A percentile compares a stretch with the other conserved stretches of the same genome.
Evolutionary conservation across 2,329 filamentous ascomycete species (phyloP).

Genomic region (Daldinia sp.): DNA sequence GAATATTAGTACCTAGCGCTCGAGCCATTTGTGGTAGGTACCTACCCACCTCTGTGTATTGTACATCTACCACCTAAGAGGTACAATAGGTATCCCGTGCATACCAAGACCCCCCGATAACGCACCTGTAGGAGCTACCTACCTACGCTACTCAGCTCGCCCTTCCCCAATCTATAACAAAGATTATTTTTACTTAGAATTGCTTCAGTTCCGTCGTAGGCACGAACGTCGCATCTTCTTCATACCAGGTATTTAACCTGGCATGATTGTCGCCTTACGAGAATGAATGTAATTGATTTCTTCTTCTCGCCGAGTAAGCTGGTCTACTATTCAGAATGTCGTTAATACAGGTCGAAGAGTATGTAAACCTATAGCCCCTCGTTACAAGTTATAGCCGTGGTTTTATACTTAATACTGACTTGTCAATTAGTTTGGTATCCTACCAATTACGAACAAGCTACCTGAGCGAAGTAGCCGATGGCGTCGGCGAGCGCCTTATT

Average conservation of each 20-base stretch:
- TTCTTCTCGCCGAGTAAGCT: conserved; percentile 4
- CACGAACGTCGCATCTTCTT: not conserved
- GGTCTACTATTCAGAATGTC: conserved; percentile 38
- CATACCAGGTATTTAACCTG: conserved; percentile 7
- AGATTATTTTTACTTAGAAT: not conserved
- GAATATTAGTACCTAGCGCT: no score
- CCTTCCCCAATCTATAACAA: not conserved
- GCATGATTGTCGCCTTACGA: conserved; percentile 11
- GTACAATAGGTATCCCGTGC: not conserved
- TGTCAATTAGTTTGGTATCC: conserved; percentile 71
- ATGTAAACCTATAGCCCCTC: conserved; percentile 25
- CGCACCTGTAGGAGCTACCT: not conserved
- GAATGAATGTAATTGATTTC: conserved; percentile 17
- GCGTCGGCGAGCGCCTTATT: conserved; percentile 84
- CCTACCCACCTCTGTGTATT: no score
- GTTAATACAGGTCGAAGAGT: conserved; percentile 46
- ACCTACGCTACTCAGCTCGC: not conserved
- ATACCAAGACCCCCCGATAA: not conserved
- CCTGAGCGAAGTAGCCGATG: conserved; percentile 80
- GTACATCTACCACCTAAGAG: no score
- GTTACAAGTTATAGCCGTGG: no score
- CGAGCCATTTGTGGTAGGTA: no score
- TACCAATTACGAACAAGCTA: conserved; percentile 85
- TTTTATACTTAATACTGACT: conserved; percentile 18
- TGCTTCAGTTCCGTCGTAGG: not conserved